These are phyloP conservation scores for Choanephora cucurbitarum DNA, from an alignment of 371 early-diverging fungal genomes.

Conservation along the genomic window DNA sequence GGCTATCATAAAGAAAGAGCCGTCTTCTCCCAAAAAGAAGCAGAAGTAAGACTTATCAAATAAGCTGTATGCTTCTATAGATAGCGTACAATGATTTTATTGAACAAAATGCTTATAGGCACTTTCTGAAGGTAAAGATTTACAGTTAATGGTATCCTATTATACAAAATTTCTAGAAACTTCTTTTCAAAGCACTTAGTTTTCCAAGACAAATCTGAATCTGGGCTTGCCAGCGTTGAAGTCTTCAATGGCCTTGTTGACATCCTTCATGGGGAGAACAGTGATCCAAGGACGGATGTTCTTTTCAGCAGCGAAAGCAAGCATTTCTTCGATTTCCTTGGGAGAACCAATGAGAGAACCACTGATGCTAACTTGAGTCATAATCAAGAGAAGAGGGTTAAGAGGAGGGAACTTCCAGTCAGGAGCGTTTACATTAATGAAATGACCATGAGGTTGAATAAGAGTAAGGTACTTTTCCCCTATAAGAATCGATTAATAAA, in stretches of 20 bases:
- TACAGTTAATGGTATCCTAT: conserved; percentile 18
- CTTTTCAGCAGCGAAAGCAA: conserved; percentile 67
- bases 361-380: conserved; percentile 44
- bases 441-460: conserved; percentile 48
- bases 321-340: conserved; percentile 52
- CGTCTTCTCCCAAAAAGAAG: no score
- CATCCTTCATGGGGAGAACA: conserved; percentile 54
- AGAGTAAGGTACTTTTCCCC: conserved; percentile 33
- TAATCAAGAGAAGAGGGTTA: not conserved
- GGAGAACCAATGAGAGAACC: conserved; percentile 69
- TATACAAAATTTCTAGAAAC: conserved; percentile 13
- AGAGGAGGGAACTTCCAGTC: conserved; percentile 32
- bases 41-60: no score
- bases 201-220: conserved; percentile 63
- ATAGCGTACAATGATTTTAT: no score
- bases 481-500: conserved; percentile 34
- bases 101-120: no score
- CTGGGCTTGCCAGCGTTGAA: conserved; percentile 61
- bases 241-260: conserved; percentile 57
- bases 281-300: conserved; percentile 64
- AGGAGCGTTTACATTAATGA: conserved; percentile 64
- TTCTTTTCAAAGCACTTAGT: conserved; percentile 17
- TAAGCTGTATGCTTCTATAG: no score
- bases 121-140: no score
- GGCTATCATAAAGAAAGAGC: no score